A percentile compares a stretch with the other conserved stretches of the same genome.
Evolutionary conservation across 257 asterid species (phyloP).

Genomic region (Gentiana dahurica): DNA sequence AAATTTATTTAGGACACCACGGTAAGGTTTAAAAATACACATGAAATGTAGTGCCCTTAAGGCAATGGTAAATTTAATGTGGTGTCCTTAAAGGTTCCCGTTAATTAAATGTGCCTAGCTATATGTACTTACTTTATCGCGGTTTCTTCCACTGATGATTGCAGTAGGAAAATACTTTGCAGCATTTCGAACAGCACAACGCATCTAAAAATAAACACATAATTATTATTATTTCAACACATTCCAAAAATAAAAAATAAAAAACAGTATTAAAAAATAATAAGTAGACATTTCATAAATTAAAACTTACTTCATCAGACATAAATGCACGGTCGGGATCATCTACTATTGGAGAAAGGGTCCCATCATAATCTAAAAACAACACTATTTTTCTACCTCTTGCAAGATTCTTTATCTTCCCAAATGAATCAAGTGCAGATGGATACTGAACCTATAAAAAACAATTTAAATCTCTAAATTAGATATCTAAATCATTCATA

Average conservation of each 20-base stretch:
- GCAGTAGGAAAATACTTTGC: slow-evolving; percentile 83
- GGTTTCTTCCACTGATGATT: slow-evolving; percentile 87
- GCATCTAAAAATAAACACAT: slow-evolving; percentile 52
- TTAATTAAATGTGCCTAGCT: too few species aligned
- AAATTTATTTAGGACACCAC: too few species aligned
- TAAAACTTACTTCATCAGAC: slow-evolving; percentile 54
- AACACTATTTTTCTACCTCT: slow-evolving; percentile 49
- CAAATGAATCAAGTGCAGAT: slow-evolving; percentile 67
- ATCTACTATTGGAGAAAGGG: slow-evolving; percentile 90
- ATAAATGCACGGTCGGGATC: slow-evolving; percentile 88
- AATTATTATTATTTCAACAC: slow-evolving; percentile 3
- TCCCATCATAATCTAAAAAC: slow-evolving; percentile 90
- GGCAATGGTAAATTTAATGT: too few species aligned
- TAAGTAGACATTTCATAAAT: neutral
- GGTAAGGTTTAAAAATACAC: too few species aligned
- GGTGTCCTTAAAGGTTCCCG: too few species aligned
- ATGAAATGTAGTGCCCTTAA: too few species aligned
- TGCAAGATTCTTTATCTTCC: slow-evolving; percentile 37
- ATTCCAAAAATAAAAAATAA: neutral
- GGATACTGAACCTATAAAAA: slow-evolving; percentile 35
- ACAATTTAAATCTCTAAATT: neutral
- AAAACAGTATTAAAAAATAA: neutral
- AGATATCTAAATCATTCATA: neutral
- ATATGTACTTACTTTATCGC: slow-evolving; percentile 50
- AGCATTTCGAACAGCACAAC: slow-evolving; percentile 40